Conservation (phyloP, 352 stramenopile genomes). For the Aphanomyces stellatus region DNA sequence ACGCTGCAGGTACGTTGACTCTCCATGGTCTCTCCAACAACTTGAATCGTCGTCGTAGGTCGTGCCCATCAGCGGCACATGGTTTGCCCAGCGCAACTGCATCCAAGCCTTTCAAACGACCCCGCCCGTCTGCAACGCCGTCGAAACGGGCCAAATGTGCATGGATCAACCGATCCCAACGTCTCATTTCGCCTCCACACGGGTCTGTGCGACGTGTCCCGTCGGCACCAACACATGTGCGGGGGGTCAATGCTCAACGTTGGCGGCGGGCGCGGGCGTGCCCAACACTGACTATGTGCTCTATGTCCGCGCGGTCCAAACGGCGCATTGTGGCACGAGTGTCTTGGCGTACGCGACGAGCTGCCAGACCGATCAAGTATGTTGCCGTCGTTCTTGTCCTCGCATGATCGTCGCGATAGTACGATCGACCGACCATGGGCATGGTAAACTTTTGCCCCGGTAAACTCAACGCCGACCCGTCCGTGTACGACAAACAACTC, state of each 20-base stretch:
- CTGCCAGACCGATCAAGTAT: slow-evolving; percentile 68
- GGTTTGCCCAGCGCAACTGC: slow-evolving; percentile 59
- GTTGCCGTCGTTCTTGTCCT: background rate
- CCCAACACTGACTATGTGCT: slow-evolving; percentile 59
- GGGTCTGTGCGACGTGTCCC: slow-evolving; percentile 37
- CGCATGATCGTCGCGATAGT: background rate
- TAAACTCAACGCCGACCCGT: slow-evolving; percentile 43
- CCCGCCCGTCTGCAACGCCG: slow-evolving; percentile 44
- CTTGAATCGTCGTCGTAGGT: slow-evolving; percentile 26
- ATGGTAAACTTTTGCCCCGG: slow-evolving; percentile 78
- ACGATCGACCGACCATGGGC: slow-evolving; percentile 55
- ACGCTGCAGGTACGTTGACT: slow-evolving; percentile 26
- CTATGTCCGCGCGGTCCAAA: slow-evolving; percentile 48
- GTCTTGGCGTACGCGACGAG: slow-evolving; percentile 72
- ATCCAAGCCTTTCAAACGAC: slow-evolving; percentile 46
- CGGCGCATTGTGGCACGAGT: slow-evolving; percentile 37
- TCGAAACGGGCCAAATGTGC: slow-evolving; percentile 47
- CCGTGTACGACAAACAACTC: slow-evolving; percentile 54
- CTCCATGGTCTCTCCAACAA: background rate
- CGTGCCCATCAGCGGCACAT: slow-evolving; percentile 54
- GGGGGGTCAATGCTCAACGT: slow-evolving; percentile 31
- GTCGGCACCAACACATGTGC: slow-evolving; percentile 27
- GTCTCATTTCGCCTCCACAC: slow-evolving; percentile 45
- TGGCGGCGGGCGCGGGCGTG: slow-evolving; percentile 4
- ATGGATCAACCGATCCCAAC: slow-evolving; percentile 63